Percentiles rank a stretch among this genome's conserved stretches.
Conservation (phyloP, 805 yeast species). For the Cyberlindnera veronae region DNA sequence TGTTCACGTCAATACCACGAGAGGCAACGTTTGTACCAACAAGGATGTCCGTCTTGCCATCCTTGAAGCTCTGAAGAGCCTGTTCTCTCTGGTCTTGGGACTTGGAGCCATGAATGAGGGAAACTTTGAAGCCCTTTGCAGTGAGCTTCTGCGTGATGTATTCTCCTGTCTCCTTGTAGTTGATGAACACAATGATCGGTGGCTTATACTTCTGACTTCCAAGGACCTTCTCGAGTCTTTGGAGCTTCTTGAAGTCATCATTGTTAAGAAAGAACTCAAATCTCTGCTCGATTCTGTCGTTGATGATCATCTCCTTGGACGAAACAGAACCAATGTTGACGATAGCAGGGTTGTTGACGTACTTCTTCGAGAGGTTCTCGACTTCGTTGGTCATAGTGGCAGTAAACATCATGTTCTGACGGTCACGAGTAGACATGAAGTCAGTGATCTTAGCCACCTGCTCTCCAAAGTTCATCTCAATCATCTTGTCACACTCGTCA, state of each 20-base stretch:
- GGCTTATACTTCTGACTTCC: conserved; percentile 34
- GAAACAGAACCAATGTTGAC: conserved; percentile 63
- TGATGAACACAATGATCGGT: conserved; percentile 78
- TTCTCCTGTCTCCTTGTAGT: conserved; percentile 73
- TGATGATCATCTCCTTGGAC: conserved; percentile 25
- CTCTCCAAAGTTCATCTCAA: conserved; percentile 89
- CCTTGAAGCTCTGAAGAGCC: conserved; percentile 59
- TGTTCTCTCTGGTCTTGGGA: conserved; percentile 80
- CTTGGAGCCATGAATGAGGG: conserved; percentile 81
- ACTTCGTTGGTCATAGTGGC: conserved; percentile 85
- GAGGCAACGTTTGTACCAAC: conserved; percentile 97
- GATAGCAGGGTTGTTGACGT: conserved; percentile 57
- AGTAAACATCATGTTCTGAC: conserved; percentile 86
- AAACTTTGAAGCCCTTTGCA: conserved; percentile 44
- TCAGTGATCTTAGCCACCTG: conserved; percentile 62
- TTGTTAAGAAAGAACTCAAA: conserved; percentile 47
- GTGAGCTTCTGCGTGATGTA: conserved; percentile 49
- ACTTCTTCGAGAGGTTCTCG: conserved; percentile 60
- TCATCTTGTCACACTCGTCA: conserved; percentile 96
- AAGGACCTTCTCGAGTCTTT: conserved; percentile 40
- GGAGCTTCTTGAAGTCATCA: conserved; percentile 44
- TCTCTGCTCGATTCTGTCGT: conserved; percentile 63
- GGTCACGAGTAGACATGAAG: conserved; percentile 43
- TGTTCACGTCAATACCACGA: conserved; percentile 89
- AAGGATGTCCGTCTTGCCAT: conserved; percentile 54